Base-by-base conservation (phyloP, 139 green algal genomes). In the Haematococcus lacustris region DNA sequence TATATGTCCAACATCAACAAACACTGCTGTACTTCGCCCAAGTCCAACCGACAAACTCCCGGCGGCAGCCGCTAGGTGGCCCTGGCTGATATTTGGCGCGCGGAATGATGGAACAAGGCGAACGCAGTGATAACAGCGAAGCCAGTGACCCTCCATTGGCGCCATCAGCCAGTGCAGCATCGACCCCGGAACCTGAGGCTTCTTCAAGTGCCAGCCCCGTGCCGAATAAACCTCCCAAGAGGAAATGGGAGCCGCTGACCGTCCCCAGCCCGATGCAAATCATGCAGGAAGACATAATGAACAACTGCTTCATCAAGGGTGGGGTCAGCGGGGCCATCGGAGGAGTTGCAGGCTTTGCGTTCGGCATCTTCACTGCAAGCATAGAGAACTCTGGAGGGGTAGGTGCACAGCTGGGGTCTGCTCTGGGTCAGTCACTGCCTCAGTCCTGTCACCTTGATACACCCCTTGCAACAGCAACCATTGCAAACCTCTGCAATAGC, bases 251-350 rank as follows among this genome's bases (percentile, higher is more conserved):
- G 35, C 39, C 43, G 66, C 7, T 51, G 66, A 25, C 33, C 71
- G 39, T 82, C 76, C 71, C 80, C 80, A 70, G 68, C n/a, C 32
- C n/a, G 30, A 23, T 41, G 51, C 50, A 57, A 2, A 78, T 78
- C 7, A 59, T 63, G 6, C 34, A 53, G 35, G 67, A 95, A 63
- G 94, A 97, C 37, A 81, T 93, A 28, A 95, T 97, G 87, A 94
- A 97, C 82, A 97, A 97, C 73, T 98, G 94, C 82, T 82, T 77
- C 1, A 77, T 93, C 17, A 87, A 90, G 33, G 90, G 85, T 3
- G 85, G 85, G 5, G 76, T 98, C 30, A 88, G 87, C 7, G 79
- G 79, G 0, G 89, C 87, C 0, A 91, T 95, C 85, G 93, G 93
- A 6, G 81, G 77, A 3, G 66, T 76, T 1, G 71, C 92, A 38